Conservation (phyloP, 495 filamentous ascomycete genomes). For the Lophiostoma macrostomum region DNA sequence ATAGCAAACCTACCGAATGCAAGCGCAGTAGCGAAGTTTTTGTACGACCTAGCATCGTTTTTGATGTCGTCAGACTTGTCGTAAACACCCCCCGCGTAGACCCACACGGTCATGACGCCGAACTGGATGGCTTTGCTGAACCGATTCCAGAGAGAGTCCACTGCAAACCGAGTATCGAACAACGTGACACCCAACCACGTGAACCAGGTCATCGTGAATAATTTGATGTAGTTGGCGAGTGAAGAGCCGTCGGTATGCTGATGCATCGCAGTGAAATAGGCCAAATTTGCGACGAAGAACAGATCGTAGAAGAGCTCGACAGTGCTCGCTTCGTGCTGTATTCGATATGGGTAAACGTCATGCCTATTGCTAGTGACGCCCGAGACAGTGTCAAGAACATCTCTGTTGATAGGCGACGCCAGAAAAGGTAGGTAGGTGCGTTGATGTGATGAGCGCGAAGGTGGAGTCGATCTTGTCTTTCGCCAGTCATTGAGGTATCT, state of each 20-base stretch:
- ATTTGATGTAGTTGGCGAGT: conserved; percentile 5
- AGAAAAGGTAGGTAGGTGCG: not conserved
- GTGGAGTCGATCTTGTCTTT: not conserved
- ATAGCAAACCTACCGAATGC: not conserved
- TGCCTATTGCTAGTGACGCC: no score
- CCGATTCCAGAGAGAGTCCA: conserved; percentile 4
- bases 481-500: not conserved
- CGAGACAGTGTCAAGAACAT: conserved; percentile 1
- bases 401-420: not conserved
- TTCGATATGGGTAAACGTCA: no score
- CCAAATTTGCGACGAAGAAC: conserved; percentile 36
- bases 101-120: conserved; percentile 5
- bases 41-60: not conserved
- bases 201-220: conserved; percentile 10
- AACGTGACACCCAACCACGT: conserved; percentile 5
- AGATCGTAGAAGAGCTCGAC: conserved; percentile 35
- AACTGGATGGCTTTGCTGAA: conserved; percentile 11
- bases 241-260: conserved; percentile 4
- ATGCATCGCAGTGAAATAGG: conserved; percentile 18
- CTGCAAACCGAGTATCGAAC: conserved; percentile 9
- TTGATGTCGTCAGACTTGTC: not conserved
- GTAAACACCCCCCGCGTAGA: not conserved
- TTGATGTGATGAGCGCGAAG: not conserved
- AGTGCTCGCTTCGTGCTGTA: conserved; percentile 27
- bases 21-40: conserved; percentile 1